Percentiles rank a stretch among this genome's conserved stretches.
Conservation (phyloP, 1,284 basidiomycete species). For the Ustilago crameri region DNA sequence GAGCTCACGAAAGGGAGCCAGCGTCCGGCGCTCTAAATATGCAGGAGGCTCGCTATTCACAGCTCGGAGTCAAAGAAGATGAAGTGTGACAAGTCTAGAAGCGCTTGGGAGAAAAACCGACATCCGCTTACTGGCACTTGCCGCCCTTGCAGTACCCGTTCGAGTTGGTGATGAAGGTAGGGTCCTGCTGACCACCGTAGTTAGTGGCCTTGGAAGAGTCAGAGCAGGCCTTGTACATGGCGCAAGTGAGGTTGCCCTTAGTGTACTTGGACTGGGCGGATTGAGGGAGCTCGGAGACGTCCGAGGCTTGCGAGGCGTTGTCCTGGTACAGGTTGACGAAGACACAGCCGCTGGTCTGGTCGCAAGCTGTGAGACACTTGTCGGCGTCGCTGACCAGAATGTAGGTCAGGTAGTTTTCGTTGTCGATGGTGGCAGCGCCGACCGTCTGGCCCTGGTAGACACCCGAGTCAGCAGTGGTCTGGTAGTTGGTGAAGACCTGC, state of each 20-base stretch:
- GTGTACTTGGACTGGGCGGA: slow-evolving; percentile 39
- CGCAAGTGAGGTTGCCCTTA: slow-evolving; percentile 40
- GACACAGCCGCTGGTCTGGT: slow-evolving; percentile 24
- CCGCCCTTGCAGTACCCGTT: slow-evolving; percentile 45
- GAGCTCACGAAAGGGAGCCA: no score
- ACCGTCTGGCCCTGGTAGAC: slow-evolving; percentile 36
- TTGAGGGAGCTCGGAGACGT: slow-evolving; percentile 17
- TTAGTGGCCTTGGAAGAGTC: slow-evolving; percentile 33
- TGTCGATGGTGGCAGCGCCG: slow-evolving; percentile 45
- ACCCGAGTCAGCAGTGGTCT: slow-evolving; percentile 19
- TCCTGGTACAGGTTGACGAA: slow-evolving; percentile 54
- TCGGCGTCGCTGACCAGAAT: slow-evolving; percentile 20
- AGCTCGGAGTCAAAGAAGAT: not conserved
- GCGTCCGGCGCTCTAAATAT: no score
- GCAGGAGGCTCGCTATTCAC: slow-evolving; percentile 6
- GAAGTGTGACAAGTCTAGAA: not conserved
- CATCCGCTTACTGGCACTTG: no score
- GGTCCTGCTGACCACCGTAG: slow-evolving; percentile 52
- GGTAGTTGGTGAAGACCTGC: slow-evolving; percentile 30
- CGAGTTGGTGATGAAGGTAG: slow-evolving; percentile 44
- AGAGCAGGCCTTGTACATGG: slow-evolving; percentile 43
- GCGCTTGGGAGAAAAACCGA: no score
- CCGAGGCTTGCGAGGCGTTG: slow-evolving; percentile 15
- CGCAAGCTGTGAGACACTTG: slow-evolving; percentile 36
- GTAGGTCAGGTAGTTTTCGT: slow-evolving; percentile 51